Evolutionary conservation across 2,329 filamentous ascomycete species (phyloP).

Genomic region (Aspergillus sp.): DNA sequence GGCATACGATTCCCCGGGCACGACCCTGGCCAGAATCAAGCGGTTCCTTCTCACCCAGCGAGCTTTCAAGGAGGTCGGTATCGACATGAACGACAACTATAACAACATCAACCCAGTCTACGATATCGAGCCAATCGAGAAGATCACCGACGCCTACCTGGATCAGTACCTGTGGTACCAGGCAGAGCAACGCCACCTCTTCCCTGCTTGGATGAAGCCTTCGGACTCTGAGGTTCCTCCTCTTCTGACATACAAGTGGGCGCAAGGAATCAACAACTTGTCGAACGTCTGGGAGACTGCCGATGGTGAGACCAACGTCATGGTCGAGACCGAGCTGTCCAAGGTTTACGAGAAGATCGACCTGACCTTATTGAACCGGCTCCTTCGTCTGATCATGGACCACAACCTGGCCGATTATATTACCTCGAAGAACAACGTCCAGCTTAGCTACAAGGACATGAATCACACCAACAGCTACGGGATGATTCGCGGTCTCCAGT

Average conservation of each 20-base stretch:
- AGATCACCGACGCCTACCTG: slow-evolving; percentile 96
- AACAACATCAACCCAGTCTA: slow-evolving; percentile 98
- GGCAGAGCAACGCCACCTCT: slow-evolving; percentile 90
- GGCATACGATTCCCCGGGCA: slow-evolving; percentile 95
- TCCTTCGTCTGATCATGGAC: slow-evolving; percentile 94
- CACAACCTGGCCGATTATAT: slow-evolving; percentile 99
- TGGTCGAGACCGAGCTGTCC: slow-evolving; percentile 97
- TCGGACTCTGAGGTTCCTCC: slow-evolving; percentile 97
- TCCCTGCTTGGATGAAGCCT: slow-evolving; percentile 98
- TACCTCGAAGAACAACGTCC: slow-evolving; percentile 98
- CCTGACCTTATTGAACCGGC: slow-evolving; percentile 83
- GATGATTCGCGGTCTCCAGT: slow-evolving; percentile 94
- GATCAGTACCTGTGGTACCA: slow-evolving; percentile 99
- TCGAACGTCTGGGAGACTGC: slow-evolving; percentile 89
- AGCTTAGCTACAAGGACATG: slow-evolving; percentile 99
- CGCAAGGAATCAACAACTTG: slow-evolving; percentile 97
- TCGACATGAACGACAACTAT: slow-evolving; percentile 99
- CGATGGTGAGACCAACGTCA: slow-evolving; percentile 93
- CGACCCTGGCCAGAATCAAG: slow-evolving; percentile 92
- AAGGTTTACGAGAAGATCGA: slow-evolving; percentile 99
- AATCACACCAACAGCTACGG: slow-evolving; percentile 98
- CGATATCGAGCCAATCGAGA: slow-evolving; percentile 97
- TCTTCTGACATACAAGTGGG: slow-evolving; percentile 94
- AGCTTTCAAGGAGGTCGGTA: slow-evolving; percentile 98
- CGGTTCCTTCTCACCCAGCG: slow-evolving; percentile 92